Percentiles rank a stretch among this genome's conserved stretches.
Evolutionary conservation across 768 basidiomycete species (phyloP).

Genomic region (Atractiella rhizophila): DNA sequence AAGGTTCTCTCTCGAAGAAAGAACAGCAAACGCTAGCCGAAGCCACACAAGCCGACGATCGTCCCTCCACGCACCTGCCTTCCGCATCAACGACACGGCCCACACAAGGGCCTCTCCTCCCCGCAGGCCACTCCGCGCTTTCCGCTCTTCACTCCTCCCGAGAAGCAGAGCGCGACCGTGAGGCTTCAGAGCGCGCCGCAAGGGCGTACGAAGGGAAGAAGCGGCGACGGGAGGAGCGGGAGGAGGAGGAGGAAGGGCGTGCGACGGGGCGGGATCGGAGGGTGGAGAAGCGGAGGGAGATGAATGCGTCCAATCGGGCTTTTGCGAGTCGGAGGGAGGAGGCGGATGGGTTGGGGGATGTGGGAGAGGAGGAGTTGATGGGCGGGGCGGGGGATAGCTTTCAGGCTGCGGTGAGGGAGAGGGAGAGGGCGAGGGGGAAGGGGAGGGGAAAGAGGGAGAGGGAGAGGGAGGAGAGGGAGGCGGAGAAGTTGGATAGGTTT

Average conservation of each 20-base stretch:
- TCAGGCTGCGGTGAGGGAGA: background rate
- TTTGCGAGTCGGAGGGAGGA: constrained; percentile 1
- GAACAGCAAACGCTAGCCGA: background rate
- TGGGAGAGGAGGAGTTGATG: background rate
- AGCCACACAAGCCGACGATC: background rate
- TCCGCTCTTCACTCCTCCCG: background rate
- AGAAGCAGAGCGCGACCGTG: background rate
- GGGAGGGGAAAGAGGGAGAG: background rate
- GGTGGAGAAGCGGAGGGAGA: background rate
- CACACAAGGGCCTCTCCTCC: background rate
- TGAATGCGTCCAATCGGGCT: background rate
- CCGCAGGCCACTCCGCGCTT: background rate
- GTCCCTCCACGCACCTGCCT: background rate
- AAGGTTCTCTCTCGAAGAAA: too few species aligned
- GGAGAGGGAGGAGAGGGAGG: background rate
- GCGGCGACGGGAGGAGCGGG: background rate
- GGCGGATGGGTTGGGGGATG: background rate
- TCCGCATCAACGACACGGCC: background rate
- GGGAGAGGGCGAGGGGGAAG: background rate
- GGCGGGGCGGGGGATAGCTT: background rate
- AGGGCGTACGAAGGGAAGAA: background rate
- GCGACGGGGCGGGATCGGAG: background rate
- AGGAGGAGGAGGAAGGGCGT: background rate
- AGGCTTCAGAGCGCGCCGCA: background rate
- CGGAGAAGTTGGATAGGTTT: background rate